phyloP scores from a whole-genome alignment of 305 asterid genomes.

The Fraxinus sp. region DNA sequence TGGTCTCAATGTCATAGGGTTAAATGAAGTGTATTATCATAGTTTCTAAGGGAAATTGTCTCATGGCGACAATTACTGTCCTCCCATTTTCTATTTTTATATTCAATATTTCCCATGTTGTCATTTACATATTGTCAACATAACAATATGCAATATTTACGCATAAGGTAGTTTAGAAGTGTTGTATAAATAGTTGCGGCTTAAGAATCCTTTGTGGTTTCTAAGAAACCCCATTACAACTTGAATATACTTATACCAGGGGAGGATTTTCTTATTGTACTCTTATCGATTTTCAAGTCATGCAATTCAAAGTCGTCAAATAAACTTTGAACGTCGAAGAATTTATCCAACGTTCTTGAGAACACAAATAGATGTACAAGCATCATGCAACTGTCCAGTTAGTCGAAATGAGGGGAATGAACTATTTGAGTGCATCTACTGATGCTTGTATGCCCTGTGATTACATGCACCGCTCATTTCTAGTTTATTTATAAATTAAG shows the following conservation, averaged over 20 bases:
- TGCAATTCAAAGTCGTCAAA: not conserved
- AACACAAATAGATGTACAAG: not conserved
- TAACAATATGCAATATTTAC: not conserved
- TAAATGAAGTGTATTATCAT: not conserved
- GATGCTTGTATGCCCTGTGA: not conserved
- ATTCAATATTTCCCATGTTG: not conserved
- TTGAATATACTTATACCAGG: not conserved
- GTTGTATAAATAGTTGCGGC: not conserved
- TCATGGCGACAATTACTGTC: conserved; percentile 11
- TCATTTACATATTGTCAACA: not conserved
- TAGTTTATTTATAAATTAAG: no score
- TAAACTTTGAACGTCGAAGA: not conserved
- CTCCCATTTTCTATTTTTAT: conserved; percentile 13
- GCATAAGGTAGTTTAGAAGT: not conserved
- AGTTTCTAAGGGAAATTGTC: conserved; percentile 1
- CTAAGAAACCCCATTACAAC: not conserved
- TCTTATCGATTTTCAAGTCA: not conserved
- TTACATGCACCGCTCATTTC: not conserved
- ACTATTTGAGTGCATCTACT: not conserved
- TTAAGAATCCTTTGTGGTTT: not conserved
- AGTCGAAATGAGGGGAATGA: not conserved
- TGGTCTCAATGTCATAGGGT: not conserved
- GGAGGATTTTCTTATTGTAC: not conserved
- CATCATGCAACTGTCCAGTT: not conserved
- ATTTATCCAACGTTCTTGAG: not conserved